These are phyloP conservation scores for Sphaerulina vaccinii DNA, from an alignment of 2,329 filamentous ascomycete species.

Conservation along the genomic window DNA sequence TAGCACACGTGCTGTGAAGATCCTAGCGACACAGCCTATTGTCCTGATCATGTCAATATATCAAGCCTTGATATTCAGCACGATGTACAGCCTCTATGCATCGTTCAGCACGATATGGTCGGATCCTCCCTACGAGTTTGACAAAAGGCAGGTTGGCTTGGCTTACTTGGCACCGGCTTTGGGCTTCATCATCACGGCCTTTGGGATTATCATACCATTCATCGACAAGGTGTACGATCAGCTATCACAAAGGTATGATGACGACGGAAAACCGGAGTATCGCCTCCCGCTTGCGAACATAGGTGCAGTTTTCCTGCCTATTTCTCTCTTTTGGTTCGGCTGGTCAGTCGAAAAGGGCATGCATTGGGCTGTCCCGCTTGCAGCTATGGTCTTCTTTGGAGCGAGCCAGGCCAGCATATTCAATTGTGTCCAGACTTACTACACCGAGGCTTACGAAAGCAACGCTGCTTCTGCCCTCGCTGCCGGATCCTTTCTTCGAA, in stretches of 20 bases:
- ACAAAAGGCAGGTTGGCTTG: slow-evolving; percentile 44
- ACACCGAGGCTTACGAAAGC: slow-evolving; percentile 51
- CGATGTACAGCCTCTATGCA: slow-evolving; percentile 48
- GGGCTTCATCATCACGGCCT: slow-evolving; percentile 44
- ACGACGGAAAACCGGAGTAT: slow-evolving; percentile 44
- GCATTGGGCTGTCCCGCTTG: slow-evolving; percentile 43
- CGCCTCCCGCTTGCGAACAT: slow-evolving; percentile 47
- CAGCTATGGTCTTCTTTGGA: slow-evolving; percentile 48
- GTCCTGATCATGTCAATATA: slow-evolving; percentile 47
- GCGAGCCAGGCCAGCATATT: slow-evolving; percentile 54
- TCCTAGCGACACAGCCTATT: slow-evolving; percentile 44
- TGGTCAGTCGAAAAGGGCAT: slow-evolving; percentile 44
- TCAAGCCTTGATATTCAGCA: slow-evolving; percentile 46
- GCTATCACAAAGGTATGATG: slow-evolving; percentile 42
- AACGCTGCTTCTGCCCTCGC: slow-evolving; percentile 52
- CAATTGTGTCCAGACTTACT: slow-evolving; percentile 55
- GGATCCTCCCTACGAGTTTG: slow-evolving; percentile 40
- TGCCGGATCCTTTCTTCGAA: slow-evolving; percentile 48
- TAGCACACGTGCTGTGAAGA: slow-evolving; percentile 43
- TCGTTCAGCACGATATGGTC: slow-evolving; percentile 24
- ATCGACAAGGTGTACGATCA: slow-evolving; percentile 49
- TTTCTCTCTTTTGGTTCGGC: slow-evolving; percentile 45
- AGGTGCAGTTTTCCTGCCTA: slow-evolving; percentile 44
- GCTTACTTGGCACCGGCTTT: slow-evolving; percentile 45
- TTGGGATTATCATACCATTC: slow-evolving; percentile 43